phyloP scores from a whole-genome alignment of 495 filamentous ascomycete species.

The Oleoguttula mirabilis region DNA sequence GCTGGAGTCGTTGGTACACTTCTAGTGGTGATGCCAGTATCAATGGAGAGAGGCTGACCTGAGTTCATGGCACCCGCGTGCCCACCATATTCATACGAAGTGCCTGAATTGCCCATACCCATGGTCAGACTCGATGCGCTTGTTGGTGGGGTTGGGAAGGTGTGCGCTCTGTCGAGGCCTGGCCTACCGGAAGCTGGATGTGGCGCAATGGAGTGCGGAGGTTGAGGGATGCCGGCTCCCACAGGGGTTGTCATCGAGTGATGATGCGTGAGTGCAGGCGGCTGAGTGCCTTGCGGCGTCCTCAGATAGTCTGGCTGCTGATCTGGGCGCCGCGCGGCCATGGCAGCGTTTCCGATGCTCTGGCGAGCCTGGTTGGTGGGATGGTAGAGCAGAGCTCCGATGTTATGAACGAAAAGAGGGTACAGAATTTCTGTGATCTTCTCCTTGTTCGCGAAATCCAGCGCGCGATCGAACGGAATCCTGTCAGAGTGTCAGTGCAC shows the following conservation, averaged over 20 bases:
- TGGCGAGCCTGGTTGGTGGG: constrained; percentile 75
- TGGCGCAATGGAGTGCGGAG: constrained; percentile 59
- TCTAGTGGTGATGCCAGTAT: constrained; percentile 67
- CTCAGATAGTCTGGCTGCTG: constrained; percentile 34
- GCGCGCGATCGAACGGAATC: constrained; percentile 92
- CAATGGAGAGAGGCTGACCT: constrained; percentile 68
- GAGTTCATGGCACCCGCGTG: constrained; percentile 54
- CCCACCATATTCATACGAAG: constrained; percentile 64
- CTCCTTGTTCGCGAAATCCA: constrained; percentile 98
- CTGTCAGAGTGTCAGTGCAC: too few species aligned
- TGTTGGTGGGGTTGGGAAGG: constrained; percentile 88
- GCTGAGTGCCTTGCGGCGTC: constrained; percentile 44
- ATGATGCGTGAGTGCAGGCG: constrained; percentile 63
- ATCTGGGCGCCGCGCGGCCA: constrained; percentile 67
- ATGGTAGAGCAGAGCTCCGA: constrained; percentile 86
- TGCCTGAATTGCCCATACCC: constrained; percentile 62
- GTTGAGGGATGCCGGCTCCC: constrained; percentile 51
- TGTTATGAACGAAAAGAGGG: constrained; percentile 95
- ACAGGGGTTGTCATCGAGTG: constrained; percentile 64
- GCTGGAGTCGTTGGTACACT: constrained; percentile 91
- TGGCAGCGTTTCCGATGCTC: constrained; percentile 51
- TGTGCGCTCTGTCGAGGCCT: constrained; percentile 66
- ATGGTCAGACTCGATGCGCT: constrained; percentile 78
- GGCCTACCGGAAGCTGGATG: constrained; percentile 59
- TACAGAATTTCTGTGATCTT: constrained; percentile 95